These are phyloP conservation scores for Stachybotrys chlorohalonatus DNA, from an alignment of 2,329 filamentous ascomycete species.

Conservation along the genomic window DNA sequence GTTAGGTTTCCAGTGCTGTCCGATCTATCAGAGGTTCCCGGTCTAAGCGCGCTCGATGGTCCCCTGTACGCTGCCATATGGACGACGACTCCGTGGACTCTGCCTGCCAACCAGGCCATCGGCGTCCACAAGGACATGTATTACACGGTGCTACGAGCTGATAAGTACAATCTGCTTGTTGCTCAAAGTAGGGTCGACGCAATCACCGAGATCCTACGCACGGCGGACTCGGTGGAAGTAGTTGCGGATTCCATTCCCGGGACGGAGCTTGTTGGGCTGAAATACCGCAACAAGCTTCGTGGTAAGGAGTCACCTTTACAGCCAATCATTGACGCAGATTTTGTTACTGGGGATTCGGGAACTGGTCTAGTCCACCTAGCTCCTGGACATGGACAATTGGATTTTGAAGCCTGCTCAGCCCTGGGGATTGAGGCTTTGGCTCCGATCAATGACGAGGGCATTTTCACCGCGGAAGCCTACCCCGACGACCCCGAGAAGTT, in stretches of 20 bases:
- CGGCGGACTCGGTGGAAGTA: slow-evolving; percentile 32
- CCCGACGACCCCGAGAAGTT: slow-evolving; percentile 59
- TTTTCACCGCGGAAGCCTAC: slow-evolving; percentile 72
- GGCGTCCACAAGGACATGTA: slow-evolving; percentile 67
- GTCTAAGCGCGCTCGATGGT: slow-evolving; percentile 29
- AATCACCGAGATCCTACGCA: slow-evolving; percentile 39
- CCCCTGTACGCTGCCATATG: slow-evolving; percentile 78
- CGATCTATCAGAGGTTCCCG: slow-evolving; percentile 19
- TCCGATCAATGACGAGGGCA: slow-evolving; percentile 73
- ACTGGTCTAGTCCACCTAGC: slow-evolving; percentile 92
- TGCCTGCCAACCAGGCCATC: slow-evolving; percentile 87
- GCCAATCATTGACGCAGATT: slow-evolving; percentile 72
- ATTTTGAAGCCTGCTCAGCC: slow-evolving; percentile 72
- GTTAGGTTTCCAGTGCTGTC: slow-evolving; percentile 65
- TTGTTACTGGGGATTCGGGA: slow-evolving; percentile 84
- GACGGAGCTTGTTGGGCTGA: slow-evolving; percentile 51
- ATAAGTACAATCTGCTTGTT: slow-evolving; percentile 55
- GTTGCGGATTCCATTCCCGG: slow-evolving; percentile 53
- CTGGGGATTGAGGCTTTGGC: slow-evolving; percentile 67
- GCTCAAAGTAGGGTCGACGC: slow-evolving; percentile 61
- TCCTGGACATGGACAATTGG: slow-evolving; percentile 92
- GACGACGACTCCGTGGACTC: slow-evolving; percentile 97
- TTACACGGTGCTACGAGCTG: slow-evolving; percentile 59
- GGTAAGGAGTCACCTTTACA: slow-evolving; percentile 47
- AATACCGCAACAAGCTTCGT: slow-evolving; percentile 64